Conservation (phyloP, 2,329 filamentous ascomycete genomes). For the Venturia oleaginea region DNA sequence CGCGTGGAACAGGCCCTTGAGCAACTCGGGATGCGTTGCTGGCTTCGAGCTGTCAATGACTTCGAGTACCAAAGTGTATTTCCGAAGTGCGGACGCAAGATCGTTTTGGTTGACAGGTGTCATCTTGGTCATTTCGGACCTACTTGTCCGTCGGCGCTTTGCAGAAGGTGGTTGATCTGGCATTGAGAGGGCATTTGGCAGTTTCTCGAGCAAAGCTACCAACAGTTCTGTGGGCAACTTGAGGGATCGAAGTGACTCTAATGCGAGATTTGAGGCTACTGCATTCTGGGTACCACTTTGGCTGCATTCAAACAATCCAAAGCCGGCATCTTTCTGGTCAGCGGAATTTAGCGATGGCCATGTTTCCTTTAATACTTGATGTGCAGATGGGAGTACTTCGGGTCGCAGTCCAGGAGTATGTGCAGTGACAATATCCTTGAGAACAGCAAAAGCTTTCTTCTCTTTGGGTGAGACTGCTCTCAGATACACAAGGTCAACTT, state of each 20-base stretch:
- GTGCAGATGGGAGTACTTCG: constrained; percentile 55
- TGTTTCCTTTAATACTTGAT: constrained; percentile 58
- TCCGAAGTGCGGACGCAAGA: constrained; percentile 58
- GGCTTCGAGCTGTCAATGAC: constrained; percentile 74
- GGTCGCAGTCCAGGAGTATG: constrained; percentile 36
- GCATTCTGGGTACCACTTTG: constrained; percentile 19
- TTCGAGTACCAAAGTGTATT: constrained; percentile 80
- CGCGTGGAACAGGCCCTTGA: constrained; percentile 71
- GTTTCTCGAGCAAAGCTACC: constrained; percentile 7
- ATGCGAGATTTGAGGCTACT: constrained; percentile 36
- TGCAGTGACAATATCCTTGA: constrained; percentile 43
- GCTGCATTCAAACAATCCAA: constrained; percentile 45
- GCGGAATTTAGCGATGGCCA: constrained; percentile 65
- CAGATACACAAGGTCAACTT: constrained; percentile 46
- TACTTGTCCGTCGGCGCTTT: constrained; percentile 72
- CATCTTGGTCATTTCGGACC: constrained; percentile 55
- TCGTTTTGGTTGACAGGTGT: constrained; percentile 55
- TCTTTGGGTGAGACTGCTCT: constrained; percentile 47
- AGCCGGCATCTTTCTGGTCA: constrained; percentile 49
- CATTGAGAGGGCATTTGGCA: constrained; percentile 65
- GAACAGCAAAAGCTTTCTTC: constrained; percentile 45
- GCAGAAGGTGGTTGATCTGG: constrained; percentile 62
- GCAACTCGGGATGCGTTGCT: constrained; percentile 63
- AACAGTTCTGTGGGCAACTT: constrained; percentile 9
- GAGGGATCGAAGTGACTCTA: constrained; percentile 63